Base-by-base conservation (phyloP, 768 basidiomycete species). In the Suillus discolor region DNA sequence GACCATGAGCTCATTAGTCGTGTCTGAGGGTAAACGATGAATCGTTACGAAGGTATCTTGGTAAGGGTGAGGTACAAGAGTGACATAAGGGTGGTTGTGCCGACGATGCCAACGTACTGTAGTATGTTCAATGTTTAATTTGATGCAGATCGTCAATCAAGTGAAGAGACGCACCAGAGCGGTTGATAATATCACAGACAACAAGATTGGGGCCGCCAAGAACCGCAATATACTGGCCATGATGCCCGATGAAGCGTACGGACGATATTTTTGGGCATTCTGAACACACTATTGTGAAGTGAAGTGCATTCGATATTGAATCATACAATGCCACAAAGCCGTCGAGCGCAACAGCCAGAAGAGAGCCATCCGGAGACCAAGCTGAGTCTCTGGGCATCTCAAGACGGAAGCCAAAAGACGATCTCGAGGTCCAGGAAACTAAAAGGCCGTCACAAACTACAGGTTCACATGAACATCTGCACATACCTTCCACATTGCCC, bases 331-430 rank as follows among this genome's bases (percentile, higher is more conserved):
- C 86, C 62, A 96, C 82, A 66, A 86, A 85, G 18, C 84, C 73
- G 0, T 87, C 88, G 62, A 91, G 83, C 15, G 89, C 82, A 25
- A 96, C 83, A 15, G 90, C 91, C 55, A 99, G 79, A 39, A 99
- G 81, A 6, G 96, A 96, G 11, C 87, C 90, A 74, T 99, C 97
- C 5, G 82, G 84, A 7, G 96, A 93, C 89, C 95, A 97, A 1
- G 88, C 83, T 0, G 85, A 80, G 68, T 88, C 82, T 62, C 81
- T 82, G 39, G 95, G 92, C 61, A 81, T 78, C 72, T 88, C 85
- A n/a, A 82, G 80, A 53, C 89, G 91, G 73, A 91, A 92, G 49
- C 76, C 79, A 69, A 93, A 84, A 2, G 88, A 85, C 3, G 94
- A 90, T 60, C 91, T 88, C 54, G 86, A 82, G n/a, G 88, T 83